These are phyloP conservation scores for Metschnikowia drakensbergensis DNA, from an alignment of 805 yeast species.

Conservation along the genomic window DNA sequence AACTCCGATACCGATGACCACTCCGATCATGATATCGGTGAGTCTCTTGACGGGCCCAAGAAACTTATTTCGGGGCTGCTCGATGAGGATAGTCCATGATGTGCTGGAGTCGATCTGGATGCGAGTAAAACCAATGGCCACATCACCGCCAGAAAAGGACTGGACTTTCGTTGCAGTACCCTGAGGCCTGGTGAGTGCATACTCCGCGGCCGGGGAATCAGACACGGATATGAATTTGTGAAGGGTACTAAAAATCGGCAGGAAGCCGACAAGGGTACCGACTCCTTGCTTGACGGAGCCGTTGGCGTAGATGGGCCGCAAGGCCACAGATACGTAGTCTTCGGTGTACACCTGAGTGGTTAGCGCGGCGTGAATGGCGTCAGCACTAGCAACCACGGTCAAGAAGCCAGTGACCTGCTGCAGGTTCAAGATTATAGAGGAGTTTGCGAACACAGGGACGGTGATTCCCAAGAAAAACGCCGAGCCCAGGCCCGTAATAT, in stretches of 20 bases:
- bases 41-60: constrained; percentile 59
- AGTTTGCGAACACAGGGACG: constrained; percentile 66
- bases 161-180: constrained; percentile 31
- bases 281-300: constrained; percentile 30
- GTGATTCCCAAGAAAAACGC: constrained; percentile 69
- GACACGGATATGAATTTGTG: constrained; percentile 25
- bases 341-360: constrained; percentile 11
- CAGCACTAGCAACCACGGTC: constrained; percentile 46
- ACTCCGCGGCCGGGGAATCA: constrained; percentile 24
- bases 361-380: constrained; percentile 27
- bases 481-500: constrained; percentile 25
- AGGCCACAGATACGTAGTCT: constrained; percentile 33
- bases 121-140: constrained; percentile 36
- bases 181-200: constrained; percentile 24
- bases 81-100: constrained; percentile 70
- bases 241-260: constrained; percentile 28
- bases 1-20: constrained; percentile 73
- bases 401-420: constrained; percentile 68
- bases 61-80: constrained; percentile 57
- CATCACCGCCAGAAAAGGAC: constrained; percentile 19
- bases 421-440: constrained; percentile 56
- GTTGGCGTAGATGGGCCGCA: constrained; percentile 28
- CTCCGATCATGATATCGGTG: constrained; percentile 68
- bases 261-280: constrained; percentile 44
- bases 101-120: constrained; percentile 31